Base-by-base conservation (phyloP, 2,329 filamentous ascomycete genomes). In the Cladosporium austrohemisphaericum region DNA sequence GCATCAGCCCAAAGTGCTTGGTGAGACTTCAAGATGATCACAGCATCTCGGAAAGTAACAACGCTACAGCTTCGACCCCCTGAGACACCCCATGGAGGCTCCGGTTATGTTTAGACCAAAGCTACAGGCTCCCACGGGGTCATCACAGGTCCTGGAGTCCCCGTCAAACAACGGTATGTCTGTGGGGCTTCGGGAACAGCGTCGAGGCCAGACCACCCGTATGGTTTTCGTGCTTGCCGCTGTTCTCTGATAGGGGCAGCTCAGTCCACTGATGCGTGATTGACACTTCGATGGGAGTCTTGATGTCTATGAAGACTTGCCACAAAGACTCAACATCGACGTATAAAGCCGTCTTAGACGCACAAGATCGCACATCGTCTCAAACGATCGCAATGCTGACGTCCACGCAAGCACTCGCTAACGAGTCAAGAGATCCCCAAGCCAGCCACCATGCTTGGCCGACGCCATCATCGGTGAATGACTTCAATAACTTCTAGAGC, bases 11-110 rank as follows among this genome's bases (percentile, higher is more conserved):
- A 4, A 16, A 18, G 18, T 9, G 14, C 13, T 18, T 18, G 32
- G 13, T 35, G 32, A 35, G 14, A 35, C 32, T 35, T 18, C 32
- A 35, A 16, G 6, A 31, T 28, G n/a, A 40, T 11, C 6, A 16
- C 14, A 25, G 13, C 23, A 16, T 19, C 11, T 31, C 14, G n/a
- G n/a, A 4, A 19, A 3, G n/a, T 13, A 9, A 7, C 18, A 19
- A n/a, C 32, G 13, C 7, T 10, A 20, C 33, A 19, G 33, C 33
- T 20, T 10, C 14, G 16, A 10, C 20, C 26, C 18, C 9, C 14
- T n/a, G 16, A 2, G 11, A 10, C 32, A 26, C 43, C 43, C 43
- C 43, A 36, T 35, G 43, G 43, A 46, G 43, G 28, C 37, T 40
- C 37, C 37, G 37, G 14, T 46, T 26, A 36, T 20, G 18, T n/a